Percentiles rank a stretch among this genome's conserved stretches.
Evolutionary conservation across 2,329 filamentous ascomycete species (phyloP).

Genomic region (Xylariaceae sp.): DNA sequence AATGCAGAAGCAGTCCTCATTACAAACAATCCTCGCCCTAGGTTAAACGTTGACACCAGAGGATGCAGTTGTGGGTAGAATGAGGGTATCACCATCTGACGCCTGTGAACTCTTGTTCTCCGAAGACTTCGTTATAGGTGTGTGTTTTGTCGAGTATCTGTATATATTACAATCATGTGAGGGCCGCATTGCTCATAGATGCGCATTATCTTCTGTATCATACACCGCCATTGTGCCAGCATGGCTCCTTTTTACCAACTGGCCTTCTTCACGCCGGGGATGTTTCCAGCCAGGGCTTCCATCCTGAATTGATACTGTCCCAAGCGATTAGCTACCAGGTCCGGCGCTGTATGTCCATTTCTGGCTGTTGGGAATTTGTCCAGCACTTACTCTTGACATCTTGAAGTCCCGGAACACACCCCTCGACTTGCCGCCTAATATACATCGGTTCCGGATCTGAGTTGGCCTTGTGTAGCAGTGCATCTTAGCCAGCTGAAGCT

Average conservation of each 20-base stretch:
- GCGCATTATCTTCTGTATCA: no score
- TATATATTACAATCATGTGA: constrained; percentile 14
- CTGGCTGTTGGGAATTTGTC: no score
- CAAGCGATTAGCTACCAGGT: no score
- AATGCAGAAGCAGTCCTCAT: no score
- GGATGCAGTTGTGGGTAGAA: no score
- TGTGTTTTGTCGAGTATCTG: no score
- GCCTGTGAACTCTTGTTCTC: no score
- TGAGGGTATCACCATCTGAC: no score
- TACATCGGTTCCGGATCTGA: constrained; percentile 90
- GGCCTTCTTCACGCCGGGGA: constrained; percentile 92
- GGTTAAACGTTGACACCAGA: no score
- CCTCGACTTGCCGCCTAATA: constrained; percentile 81
- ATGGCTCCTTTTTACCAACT: constrained; percentile 65
- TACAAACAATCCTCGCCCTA: no score
- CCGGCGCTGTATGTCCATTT: no score
- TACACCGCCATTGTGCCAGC: constrained; percentile 13
- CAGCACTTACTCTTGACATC: constrained; percentile 38
- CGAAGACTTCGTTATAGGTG: no score
- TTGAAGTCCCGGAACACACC: constrained; percentile 93
- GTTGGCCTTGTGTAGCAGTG: constrained; percentile 91
- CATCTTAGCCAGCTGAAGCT: constrained; percentile 91
- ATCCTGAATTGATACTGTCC: constrained; percentile 93
- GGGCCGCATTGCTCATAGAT: constrained; percentile 1
- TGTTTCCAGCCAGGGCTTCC: constrained; percentile 75